Conservation (phyloP, 192 early-diverging fungal species). For the Coemansia biformis region DNA sequence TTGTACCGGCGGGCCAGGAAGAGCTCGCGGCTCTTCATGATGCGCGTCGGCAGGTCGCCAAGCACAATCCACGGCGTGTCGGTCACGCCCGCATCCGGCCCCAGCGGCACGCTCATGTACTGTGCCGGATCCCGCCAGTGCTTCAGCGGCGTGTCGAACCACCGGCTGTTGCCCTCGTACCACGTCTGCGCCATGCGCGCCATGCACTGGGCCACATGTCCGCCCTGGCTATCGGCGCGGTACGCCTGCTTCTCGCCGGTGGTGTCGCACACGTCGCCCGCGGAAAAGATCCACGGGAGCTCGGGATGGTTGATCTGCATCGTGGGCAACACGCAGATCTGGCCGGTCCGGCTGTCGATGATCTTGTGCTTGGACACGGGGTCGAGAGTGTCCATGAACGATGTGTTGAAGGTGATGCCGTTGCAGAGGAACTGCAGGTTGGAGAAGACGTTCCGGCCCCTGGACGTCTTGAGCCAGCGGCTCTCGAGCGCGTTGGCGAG, state of each 20-base stretch:
- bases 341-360: constrained; percentile 52
- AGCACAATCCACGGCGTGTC: constrained; percentile 52
- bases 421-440: constrained; percentile 64
- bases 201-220: constrained; percentile 46
- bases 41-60: constrained; percentile 46
- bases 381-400: constrained; percentile 53
- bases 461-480: constrained; percentile 48
- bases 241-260: constrained; percentile 49
- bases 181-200: constrained; percentile 47
- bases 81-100: constrained; percentile 38
- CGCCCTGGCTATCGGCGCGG: constrained; percentile 45
- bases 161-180: constrained; percentile 31
- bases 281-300: constrained; percentile 67
- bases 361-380: constrained; percentile 40
- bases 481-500: constrained; percentile 23
- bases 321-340: constrained; percentile 64
- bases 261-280: constrained; percentile 60
- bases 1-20: constrained; percentile 48
- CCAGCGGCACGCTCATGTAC: constrained; percentile 48
- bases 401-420: constrained; percentile 68
- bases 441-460: constrained; percentile 41
- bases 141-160: constrained; percentile 44
- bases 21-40: constrained; percentile 50
- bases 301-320: constrained; percentile 65
- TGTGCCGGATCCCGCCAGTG: constrained; percentile 49